These are phyloP conservation scores for Dittrichia graveolens DNA, from an alignment of 129 eudicot species.

Conservation along the genomic window DNA sequence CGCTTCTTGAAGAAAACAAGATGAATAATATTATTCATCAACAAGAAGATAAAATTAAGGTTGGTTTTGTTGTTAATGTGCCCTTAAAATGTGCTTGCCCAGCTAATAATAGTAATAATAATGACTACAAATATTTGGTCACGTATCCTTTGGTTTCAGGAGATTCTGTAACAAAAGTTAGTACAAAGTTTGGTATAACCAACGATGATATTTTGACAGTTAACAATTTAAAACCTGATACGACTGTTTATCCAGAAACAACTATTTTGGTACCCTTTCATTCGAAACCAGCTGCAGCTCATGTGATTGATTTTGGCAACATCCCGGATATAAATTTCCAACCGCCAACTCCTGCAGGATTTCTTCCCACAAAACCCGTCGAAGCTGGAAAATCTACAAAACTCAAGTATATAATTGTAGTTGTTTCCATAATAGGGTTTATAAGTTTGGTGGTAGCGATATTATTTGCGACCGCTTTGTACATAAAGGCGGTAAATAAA, in stretches of 20 bases:
- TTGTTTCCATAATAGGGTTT: constrained; percentile 47
- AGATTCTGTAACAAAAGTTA: constrained; percentile 39
- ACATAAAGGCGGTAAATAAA: constrained; percentile 49
- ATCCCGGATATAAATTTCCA: constrained; percentile 23
- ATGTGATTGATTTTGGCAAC: constrained; percentile 34
- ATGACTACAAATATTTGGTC: constrained; percentile 49
- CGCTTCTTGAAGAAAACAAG: constrained; percentile 45
- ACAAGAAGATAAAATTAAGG: constrained; percentile 21
- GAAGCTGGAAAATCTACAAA: constrained; percentile 30
- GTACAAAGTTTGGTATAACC: constrained; percentile 50
- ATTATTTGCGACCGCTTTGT: constrained; percentile 49
- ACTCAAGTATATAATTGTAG: constrained; percentile 44
- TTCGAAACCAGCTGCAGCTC: too few species aligned
- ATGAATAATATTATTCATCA: background rate
- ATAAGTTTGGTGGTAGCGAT: constrained; percentile 33
- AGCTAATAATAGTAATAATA: constrained; percentile 15
- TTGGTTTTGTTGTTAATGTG: constrained; percentile 48
- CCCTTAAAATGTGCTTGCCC: constrained; percentile 84
- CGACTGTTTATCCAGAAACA: constrained; percentile 67
- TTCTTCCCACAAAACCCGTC: constrained; percentile 50
- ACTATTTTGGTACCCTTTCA: constrained; percentile 64
- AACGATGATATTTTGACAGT: constrained; percentile 44
- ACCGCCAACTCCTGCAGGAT: constrained; percentile 64
- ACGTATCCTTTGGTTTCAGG: constrained; percentile 61
- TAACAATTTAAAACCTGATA: constrained; percentile 33